Evolutionary conservation across 148 eudicot genomes (phyloP).

Genomic region (Fagopyrum tataricum): DNA sequence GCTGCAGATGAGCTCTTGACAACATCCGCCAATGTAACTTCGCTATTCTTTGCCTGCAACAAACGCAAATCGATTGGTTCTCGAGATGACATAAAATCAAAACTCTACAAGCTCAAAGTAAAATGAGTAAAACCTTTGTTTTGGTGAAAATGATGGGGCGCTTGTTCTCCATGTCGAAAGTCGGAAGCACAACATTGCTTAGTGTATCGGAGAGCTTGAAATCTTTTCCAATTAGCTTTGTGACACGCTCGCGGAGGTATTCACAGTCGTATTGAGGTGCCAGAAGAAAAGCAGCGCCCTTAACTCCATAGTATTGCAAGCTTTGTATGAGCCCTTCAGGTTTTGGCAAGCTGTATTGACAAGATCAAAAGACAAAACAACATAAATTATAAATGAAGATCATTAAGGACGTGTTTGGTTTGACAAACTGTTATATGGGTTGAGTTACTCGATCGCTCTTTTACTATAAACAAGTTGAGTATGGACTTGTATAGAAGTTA

Average conservation of each 20-base stretch:
- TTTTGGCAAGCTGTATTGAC: neutral
- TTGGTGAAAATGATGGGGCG: constrained; percentile 14
- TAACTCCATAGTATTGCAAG: neutral
- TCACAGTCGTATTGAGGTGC: constrained; percentile 6
- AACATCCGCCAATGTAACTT: constrained; percentile 5
- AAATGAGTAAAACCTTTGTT: too few species aligned
- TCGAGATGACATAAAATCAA: neutral
- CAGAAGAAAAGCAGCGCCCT: neutral
- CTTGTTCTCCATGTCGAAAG: constrained; percentile 12
- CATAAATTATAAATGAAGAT: neutral
- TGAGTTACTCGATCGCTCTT: too few species aligned
- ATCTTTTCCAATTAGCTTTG: neutral
- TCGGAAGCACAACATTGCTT: constrained; percentile 7
- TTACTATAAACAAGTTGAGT: too few species aligned
- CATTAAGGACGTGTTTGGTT: too few species aligned
- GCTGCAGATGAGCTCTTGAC: constrained; percentile 16
- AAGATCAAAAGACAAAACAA: neutral
- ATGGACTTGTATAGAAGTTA: too few species aligned
- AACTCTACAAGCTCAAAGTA: too few species aligned
- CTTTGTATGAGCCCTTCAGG: neutral
- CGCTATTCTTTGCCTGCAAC: neutral
- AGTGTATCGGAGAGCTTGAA: constrained; percentile 4
- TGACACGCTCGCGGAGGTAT: neutral
- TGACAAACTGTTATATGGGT: too few species aligned
- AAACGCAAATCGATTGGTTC: neutral